A percentile compares a stretch with the other conserved stretches of the same genome.
Conservation (phyloP, 176 grass and related monocot genomes). For the Hsuehochloa calcarea region DNA sequence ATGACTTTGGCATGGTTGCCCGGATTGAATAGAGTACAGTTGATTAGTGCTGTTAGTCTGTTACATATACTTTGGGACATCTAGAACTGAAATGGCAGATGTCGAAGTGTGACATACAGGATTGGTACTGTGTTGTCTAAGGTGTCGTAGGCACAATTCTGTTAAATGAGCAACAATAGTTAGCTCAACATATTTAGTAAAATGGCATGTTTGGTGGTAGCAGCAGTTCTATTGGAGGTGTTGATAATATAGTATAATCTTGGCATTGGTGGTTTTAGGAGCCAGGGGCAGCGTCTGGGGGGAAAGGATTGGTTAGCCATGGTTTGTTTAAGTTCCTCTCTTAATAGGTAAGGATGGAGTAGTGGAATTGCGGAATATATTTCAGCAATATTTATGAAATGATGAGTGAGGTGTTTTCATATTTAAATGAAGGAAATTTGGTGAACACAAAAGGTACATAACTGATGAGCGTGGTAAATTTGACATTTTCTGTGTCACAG, state of each 20-base stretch:
- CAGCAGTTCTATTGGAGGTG: not conserved
- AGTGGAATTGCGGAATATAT: not conserved
- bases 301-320: not conserved
- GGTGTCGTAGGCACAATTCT: not conserved
- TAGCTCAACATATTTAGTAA: not conserved
- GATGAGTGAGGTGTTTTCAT: not conserved
- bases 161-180: not conserved
- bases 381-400: not conserved
- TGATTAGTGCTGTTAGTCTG: not conserved
- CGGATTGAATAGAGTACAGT: not conserved
- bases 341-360: not conserved
- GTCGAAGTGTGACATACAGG: not conserved
- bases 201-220: not conserved
- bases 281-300: not conserved
- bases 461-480: not conserved
- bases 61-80: not conserved
- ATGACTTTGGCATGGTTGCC: not conserved
- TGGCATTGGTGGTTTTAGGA: not conserved
- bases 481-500: conserved; percentile 2
- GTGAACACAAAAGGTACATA: not conserved
- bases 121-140: not conserved
- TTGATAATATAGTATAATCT: not conserved
- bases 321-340: not conserved
- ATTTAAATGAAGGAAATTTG: not conserved
- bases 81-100: not conserved